Evolutionary conservation across 768 basidiomycete genomes (phyloP).

Genomic region (Lentinula boryana): DNA sequence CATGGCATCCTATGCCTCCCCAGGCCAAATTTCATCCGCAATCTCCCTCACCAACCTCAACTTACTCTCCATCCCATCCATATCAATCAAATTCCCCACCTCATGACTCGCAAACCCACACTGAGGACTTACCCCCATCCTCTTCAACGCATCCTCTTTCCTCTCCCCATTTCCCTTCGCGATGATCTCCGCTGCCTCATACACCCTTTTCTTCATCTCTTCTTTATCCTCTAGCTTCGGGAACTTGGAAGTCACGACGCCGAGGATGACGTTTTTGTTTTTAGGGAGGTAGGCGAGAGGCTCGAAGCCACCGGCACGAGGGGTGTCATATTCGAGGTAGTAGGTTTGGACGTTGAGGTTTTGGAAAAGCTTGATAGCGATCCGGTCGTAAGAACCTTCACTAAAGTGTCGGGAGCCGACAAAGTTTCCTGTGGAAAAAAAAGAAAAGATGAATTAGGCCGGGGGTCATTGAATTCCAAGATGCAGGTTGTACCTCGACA

Average conservation of each 20-base stretch:
- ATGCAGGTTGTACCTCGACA: conserved; percentile 29
- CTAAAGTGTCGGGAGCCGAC: conserved; percentile 27
- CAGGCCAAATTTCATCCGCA: conserved; percentile 5
- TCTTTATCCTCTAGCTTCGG: conserved; percentile 17
- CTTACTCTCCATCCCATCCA: conserved; percentile 1
- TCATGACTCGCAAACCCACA: conserved; percentile 6
- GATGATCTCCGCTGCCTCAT: conserved; percentile 5
- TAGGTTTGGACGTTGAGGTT: conserved; percentile 35
- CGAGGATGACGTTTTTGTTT: conserved; percentile 34
- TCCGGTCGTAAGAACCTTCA: conserved; percentile 39
- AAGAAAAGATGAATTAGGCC: background rate
- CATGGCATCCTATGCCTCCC: background rate
- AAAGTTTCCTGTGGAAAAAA: background rate
- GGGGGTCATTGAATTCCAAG: background rate
- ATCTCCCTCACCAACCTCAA: background rate
- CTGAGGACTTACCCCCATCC: conserved; percentile 2
- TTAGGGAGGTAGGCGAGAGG: conserved; percentile 23
- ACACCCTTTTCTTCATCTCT: conserved; percentile 1
- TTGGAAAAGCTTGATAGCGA: conserved; percentile 40
- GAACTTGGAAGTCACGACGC: conserved; percentile 38
- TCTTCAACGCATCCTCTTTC: background rate
- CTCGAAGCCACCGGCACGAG: conserved; percentile 36
- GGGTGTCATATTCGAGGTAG: conserved; percentile 44
- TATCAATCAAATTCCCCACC: conserved; percentile 1
- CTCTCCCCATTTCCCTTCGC: conserved; percentile 1